Evolutionary conservation across 768 basidiomycete species (phyloP).

Genomic region (Lactifluus volemus): DNA sequence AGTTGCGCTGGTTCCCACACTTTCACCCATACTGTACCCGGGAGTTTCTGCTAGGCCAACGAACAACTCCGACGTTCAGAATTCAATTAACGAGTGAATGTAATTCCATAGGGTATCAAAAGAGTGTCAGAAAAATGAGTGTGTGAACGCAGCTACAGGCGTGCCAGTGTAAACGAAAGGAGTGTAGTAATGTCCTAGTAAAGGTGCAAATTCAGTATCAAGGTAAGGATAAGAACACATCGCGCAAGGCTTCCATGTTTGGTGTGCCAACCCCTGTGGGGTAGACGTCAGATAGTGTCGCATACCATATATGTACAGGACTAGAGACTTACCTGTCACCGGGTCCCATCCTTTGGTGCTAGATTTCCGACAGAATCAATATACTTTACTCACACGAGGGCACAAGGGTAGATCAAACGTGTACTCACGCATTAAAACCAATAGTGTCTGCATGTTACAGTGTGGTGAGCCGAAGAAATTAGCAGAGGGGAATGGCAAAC

Average conservation of each 20-base stretch:
- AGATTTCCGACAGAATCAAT: background rate
- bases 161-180: no score
- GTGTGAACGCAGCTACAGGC: no score
- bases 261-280: constrained; percentile 5
- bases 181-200: background rate
- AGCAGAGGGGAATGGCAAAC: background rate
- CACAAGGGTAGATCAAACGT: background rate
- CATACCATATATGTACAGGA: no score
- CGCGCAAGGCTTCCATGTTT: background rate
- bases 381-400: background rate
- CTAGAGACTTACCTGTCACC: background rate
- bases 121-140: no score
- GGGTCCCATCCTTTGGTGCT: constrained; percentile 11
- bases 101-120: no score
- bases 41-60: no score
- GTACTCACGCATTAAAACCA: constrained; percentile 1
- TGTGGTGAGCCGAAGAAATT: background rate
- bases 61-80: no score
- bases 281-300: background rate
- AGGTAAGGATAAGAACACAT: no score
- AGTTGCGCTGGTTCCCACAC: no score
- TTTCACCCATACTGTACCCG: no score
- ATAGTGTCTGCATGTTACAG: background rate
- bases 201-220: no score
- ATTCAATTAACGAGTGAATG: no score